Base-by-base conservation (phyloP, 1,139 yeast species). In the Hyphopichia wangnamkhiaoensis region DNA sequence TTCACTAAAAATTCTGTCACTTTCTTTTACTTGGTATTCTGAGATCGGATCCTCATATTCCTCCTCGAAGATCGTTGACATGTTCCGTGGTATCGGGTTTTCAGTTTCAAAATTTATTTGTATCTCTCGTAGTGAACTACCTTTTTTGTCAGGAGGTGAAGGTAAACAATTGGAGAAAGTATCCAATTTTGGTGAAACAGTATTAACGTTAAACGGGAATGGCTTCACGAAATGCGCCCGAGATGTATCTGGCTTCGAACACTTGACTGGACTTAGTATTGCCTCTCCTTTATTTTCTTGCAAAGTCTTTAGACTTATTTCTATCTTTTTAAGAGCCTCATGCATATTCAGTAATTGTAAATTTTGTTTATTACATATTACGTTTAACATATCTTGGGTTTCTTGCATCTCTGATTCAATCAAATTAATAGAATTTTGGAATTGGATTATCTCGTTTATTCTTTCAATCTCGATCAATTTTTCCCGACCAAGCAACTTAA, bases 11-110 rank as follows among this genome's bases (percentile, higher is more conserved):
- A n/a, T n/a, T n/a, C n/a, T n/a, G n/a, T n/a, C n/a, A n/a, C n/a
- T n/a, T n/a, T n/a, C n/a, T n/a, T n/a, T n/a, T n/a, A n/a, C n/a
- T n/a, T n/a, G n/a, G n/a, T n/a, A n/a, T n/a, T n/a, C n/a, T n/a
- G n/a, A n/a, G n/a, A n/a, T n/a, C n/a, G n/a, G n/a, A n/a, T n/a
- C n/a, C n/a, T n/a, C n/a, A n/a, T n/a, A n/a, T n/a, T n/a, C n/a
- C 31, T 28, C 31, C 12, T 28, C 31, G 12, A 28, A 28, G 6
- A 28, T 28, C 3, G 31, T 28, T 28, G 31, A 16, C 31, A 28
- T 28, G 17, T 20, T 16, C 3, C 5, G 27, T 24, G 27, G 10
- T 24, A 14, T 5, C 14, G 5, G 27, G 27, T 12, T 14, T 5
- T 24, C 4, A 24, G n/a, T 14, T 24, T 24, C 4, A 5, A 24